Evolutionary conservation across 2,329 filamentous ascomycete species (phyloP).

Genomic region (Dothidotthia symphoricarpi): DNA sequence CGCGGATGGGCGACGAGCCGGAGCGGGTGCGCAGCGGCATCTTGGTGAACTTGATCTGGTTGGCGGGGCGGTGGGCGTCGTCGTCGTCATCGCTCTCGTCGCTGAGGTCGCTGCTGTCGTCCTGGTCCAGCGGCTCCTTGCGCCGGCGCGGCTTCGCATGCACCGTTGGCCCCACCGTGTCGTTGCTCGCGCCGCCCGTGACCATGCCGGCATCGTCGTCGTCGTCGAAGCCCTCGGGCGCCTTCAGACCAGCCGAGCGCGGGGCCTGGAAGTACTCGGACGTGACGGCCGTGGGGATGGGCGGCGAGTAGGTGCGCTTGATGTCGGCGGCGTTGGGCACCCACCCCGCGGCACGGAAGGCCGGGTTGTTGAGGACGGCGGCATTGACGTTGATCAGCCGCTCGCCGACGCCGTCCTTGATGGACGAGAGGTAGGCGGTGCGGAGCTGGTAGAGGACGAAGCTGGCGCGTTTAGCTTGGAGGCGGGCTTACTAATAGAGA

Average conservation of each 20-base stretch:
- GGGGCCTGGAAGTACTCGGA: constrained; percentile 81
- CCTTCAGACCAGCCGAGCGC: constrained; percentile 56
- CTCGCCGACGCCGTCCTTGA: constrained; percentile 81
- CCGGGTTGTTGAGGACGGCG: constrained; percentile 72
- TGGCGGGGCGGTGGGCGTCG: constrained; percentile 63
- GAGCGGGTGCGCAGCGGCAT: constrained; percentile 86
- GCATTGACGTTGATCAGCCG: constrained; percentile 80
- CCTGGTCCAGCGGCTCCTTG: constrained; percentile 76
- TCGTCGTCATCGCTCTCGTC: constrained; percentile 81
- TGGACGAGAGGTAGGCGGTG: constrained; percentile 73
- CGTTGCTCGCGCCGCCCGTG: constrained; percentile 60
- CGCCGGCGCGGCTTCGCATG: constrained; percentile 65
- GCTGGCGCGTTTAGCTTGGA: constrained; percentile 46
- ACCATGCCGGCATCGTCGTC: constrained; percentile 70
- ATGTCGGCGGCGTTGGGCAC: constrained; percentile 69
- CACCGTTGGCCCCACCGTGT: constrained; percentile 64
- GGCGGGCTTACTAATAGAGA: neutral
- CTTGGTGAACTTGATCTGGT: constrained; percentile 94
- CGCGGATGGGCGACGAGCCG: constrained; percentile 75
- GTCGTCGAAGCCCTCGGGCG: constrained; percentile 60
- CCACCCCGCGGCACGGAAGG: constrained; percentile 83
- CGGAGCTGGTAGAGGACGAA: constrained; percentile 81
- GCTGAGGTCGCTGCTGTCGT: constrained; percentile 80
- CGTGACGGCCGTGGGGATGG: constrained; percentile 77
- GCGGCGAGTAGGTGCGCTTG: constrained; percentile 81